Conservation (phyloP, 1,139 yeast genomes). For the Schwanniomyces etchellsii region DNA sequence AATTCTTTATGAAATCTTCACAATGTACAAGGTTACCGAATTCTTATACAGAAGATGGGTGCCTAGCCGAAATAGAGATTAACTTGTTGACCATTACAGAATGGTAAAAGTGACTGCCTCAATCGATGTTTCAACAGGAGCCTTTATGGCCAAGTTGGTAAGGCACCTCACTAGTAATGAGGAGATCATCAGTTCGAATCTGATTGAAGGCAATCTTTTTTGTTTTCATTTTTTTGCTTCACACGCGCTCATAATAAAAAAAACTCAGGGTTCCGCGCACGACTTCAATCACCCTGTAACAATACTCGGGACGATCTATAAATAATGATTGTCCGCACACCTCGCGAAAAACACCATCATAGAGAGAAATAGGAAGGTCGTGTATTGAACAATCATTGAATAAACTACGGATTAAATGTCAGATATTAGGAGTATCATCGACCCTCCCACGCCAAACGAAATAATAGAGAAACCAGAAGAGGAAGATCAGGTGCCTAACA, state of each 20-base stretch:
- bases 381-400: not conserved
- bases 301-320: not conserved
- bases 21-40: constrained; percentile 50
- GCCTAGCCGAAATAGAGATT: constrained; percentile 78
- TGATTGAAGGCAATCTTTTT: constrained; percentile 61
- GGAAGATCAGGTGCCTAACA: constrained; percentile 14
- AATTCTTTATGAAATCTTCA: constrained; percentile 28
- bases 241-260: too few relatives aligned
- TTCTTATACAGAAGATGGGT: constrained; percentile 75
- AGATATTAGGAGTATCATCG: constrained; percentile 9
- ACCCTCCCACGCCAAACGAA: constrained; percentile 4
- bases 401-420: too few relatives aligned
- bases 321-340: not conserved
- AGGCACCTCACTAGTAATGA: constrained; percentile 89
- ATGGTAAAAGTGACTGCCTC: too few relatives aligned
- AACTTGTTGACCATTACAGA: constrained; percentile 9
- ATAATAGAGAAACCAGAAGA: not conserved
- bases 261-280: not conserved
- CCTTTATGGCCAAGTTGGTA: constrained; percentile 78
- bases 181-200: constrained; percentile 86
- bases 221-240: not conserved
- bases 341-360: not conserved
- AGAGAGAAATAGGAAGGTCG: not conserved
- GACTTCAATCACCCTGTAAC: not conserved
- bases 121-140: constrained; percentile 6